These are phyloP conservation scores for Podosphaera fusca DNA, from an alignment of 2,329 filamentous ascomycete genomes.

Conservation along the genomic window DNA sequence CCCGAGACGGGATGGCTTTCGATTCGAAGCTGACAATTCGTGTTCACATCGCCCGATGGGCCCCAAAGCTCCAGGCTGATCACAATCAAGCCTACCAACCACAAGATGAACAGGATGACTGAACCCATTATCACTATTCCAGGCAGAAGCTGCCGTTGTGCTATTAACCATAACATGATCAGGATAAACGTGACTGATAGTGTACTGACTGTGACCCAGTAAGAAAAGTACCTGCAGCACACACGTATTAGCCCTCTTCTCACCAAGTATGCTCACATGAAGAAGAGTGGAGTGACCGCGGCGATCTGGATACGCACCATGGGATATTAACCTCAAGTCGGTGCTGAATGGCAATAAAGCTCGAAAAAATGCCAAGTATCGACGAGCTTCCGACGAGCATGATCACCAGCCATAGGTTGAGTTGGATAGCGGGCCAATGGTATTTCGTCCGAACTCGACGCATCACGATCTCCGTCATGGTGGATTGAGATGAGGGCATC, in stretches of 20 bases:
- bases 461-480: conserved; percentile 11
- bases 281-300: too few relatives aligned
- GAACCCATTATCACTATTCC: conserved; percentile 43
- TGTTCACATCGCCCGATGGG: conserved; percentile 31
- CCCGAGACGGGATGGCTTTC: conserved; percentile 27
- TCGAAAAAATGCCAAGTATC: conserved; percentile 37
- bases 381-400: conserved; percentile 36
- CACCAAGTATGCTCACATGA: neutral
- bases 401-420: conserved; percentile 44
- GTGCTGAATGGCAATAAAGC: conserved; percentile 34
- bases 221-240: conserved; percentile 37
- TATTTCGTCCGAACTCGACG: conserved; percentile 21
- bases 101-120: conserved; percentile 44
- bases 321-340: conserved; percentile 31
- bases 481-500: conserved; percentile 12
- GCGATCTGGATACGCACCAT: conserved; percentile 24
- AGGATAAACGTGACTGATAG: conserved; percentile 45
- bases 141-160: conserved; percentile 33
- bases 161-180: conserved; percentile 38
- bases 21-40: conserved; percentile 34
- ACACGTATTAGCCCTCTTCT: neutral
- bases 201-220: conserved; percentile 33
- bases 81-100: conserved; percentile 41
- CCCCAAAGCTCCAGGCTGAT: conserved; percentile 41
- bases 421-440: conserved; percentile 44